Base-by-base conservation (phyloP, 805 yeast genomes). In the Teunomyces gatunensis region DNA sequence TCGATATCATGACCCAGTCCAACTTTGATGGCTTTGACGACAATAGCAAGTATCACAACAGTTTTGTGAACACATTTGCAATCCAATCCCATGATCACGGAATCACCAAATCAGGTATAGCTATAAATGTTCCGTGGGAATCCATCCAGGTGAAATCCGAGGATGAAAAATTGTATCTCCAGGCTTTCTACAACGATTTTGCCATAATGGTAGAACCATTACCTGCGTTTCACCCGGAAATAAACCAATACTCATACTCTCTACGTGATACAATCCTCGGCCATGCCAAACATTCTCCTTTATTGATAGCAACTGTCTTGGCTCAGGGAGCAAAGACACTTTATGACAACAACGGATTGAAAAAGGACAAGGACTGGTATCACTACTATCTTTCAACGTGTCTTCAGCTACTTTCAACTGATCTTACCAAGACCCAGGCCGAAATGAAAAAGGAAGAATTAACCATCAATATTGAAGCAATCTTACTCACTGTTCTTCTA, bases 261-360 rank as follows among this genome's bases (percentile, higher is more conserved):
- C 74, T 82, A 1, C 63, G 89, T 47, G 89, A 84, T 57, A 76
- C 84, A 4, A 59, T 85, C 5, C 59, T 85, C 17, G 71, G 75
- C 15, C 79, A 80, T 59, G 87, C 89, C 0, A 69, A 75, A 25
- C 73, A 73, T 13, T 85, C 81, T 54, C 71, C 83, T 1, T 84
- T 81, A 55, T 58, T 85, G 18, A 63, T 85, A 45, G 84, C 87
- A 12, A 87, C 88, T 0, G 74, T 84, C 3, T 59, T 85, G 41
- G 86, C 91, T 0, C 84, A 83, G 49, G 91, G 90, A 20, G 89
- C 90, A 0, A 69, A 81, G 36, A 71, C 77, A 4, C 65, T 77
- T 2, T 76, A 73, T 49, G 66, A 78, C 45, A 68, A 69, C 36
- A 68, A 73, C 2, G 54, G 63, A 12, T 57, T 67, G 12, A 66